Evolutionary conservation across 2,329 filamentous ascomycete species (phyloP).

Genomic region (Aspergillus sclerotialis): DNA sequence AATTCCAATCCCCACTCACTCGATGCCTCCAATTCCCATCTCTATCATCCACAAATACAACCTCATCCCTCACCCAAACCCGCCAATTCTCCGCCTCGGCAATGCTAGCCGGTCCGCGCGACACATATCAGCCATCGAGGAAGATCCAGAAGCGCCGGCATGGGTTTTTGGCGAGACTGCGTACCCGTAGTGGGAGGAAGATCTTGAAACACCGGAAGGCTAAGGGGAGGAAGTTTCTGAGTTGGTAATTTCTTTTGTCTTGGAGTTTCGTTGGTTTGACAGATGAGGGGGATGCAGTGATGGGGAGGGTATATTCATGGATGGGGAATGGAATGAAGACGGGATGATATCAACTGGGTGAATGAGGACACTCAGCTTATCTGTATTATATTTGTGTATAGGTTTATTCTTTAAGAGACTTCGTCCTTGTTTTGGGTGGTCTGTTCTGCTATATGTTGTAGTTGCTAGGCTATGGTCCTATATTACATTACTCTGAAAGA

Average conservation of each 20-base stretch:
- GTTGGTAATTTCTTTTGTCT: slow-evolving; percentile 42
- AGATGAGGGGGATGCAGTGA: no score
- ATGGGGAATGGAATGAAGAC: no score
- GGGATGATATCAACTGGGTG: no score
- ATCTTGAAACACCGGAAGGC: slow-evolving; percentile 47
- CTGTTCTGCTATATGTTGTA: no score
- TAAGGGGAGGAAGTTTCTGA: slow-evolving; percentile 48
- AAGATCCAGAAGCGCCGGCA: slow-evolving; percentile 55
- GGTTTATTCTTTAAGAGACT: no score
- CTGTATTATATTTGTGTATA: no score
- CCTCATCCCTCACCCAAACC: slow-evolving; percentile 20
- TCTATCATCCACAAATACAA: slow-evolving; percentile 8
- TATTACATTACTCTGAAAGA: no score
- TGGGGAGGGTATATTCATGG: no score
- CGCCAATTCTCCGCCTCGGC: slow-evolving; percentile 40
- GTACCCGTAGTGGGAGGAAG: slow-evolving; percentile 47
- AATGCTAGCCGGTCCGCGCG: slow-evolving; percentile 37
- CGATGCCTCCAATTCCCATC: slow-evolving; percentile 11
- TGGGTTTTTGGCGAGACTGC: slow-evolving; percentile 51
- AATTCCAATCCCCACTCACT: slow-evolving; percentile 30
- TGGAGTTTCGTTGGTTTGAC: no score
- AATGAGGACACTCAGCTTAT: no score
- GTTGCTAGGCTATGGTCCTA: no score
- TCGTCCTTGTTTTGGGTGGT: no score
- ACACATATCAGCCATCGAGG: slow-evolving; percentile 55